Evolutionary conservation across 441 rosid species (phyloP).

Genomic region (Corymbia calophylla): DNA sequence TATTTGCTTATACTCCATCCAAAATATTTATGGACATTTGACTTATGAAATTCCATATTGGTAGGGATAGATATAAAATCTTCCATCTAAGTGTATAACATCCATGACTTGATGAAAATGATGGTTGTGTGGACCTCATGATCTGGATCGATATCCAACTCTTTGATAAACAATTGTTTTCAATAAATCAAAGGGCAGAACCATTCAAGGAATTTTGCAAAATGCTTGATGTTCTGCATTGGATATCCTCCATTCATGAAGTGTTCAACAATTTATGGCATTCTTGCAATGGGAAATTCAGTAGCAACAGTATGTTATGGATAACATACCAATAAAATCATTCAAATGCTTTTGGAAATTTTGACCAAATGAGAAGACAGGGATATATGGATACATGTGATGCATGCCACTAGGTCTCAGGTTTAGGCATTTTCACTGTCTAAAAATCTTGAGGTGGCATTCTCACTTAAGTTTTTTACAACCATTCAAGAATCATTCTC

Average conservation of each 20-base stretch:
- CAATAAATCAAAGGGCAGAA: neutral
- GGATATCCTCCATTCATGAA: neutral
- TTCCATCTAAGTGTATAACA: neutral
- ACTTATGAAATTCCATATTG: neutral
- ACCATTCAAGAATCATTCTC: neutral
- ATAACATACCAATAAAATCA: neutral
- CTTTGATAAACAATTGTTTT: neutral
- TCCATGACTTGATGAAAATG: neutral
- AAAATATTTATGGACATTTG: neutral
- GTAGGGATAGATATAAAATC: accelerated
- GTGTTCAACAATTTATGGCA: neutral
- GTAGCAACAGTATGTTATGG: neutral
- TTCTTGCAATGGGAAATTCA: neutral
- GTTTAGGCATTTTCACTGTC: neutral
- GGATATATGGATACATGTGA: neutral
- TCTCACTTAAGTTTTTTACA: neutral
- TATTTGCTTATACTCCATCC: neutral
- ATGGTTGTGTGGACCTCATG: neutral
- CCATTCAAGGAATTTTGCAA: neutral
- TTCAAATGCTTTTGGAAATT: neutral
- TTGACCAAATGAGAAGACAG: neutral
- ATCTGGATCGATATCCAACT: neutral
- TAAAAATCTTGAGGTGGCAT: neutral
- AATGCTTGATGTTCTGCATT: neutral
- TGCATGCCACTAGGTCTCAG: neutral